Evolutionary conservation across 306 rosid genomes (phyloP).

Genomic region (Vigna reflexopilosa): DNA sequence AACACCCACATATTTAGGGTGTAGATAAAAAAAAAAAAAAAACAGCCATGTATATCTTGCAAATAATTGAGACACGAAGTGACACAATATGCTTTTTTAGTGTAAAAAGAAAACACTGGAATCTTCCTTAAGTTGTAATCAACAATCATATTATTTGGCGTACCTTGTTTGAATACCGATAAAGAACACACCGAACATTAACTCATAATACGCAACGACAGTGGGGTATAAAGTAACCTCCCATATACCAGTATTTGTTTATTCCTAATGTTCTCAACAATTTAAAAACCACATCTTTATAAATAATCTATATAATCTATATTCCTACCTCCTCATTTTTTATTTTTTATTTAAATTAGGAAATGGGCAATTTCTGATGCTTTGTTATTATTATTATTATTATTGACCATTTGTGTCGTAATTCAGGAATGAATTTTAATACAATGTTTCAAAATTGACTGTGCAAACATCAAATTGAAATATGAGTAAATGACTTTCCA

Average conservation of each 20-base stretch:
- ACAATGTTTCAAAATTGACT: background rate
- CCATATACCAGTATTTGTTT: conserved; percentile 43
- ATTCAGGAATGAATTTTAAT: background rate
- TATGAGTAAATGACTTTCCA: too few relatives aligned
- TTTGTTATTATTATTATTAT: background rate
- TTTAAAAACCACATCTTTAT: conserved; percentile 24
- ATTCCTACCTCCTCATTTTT: background rate
- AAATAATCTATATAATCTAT: background rate
- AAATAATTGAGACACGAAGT: conserved; percentile 54
- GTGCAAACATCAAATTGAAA: background rate
- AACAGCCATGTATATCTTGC: conserved; percentile 13
- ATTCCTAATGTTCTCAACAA: conserved; percentile 47
- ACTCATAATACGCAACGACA: conserved; percentile 39
- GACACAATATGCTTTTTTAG: conserved; percentile 49
- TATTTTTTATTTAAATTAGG: background rate
- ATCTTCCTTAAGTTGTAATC: conserved; percentile 38
- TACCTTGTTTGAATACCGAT: conserved; percentile 36
- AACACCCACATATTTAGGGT: conserved; percentile 36
- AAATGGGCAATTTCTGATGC: background rate
- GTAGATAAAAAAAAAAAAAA: conserved; percentile 13
- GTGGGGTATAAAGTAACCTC: conserved; percentile 52
- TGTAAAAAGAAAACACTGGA: conserved; percentile 27
- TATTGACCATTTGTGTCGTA: background rate
- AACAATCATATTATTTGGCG: conserved; percentile 37
- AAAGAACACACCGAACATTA: conserved; percentile 44